Evolutionary conservation across 2,329 filamentous ascomycete genomes (phyloP).

Genomic region (Rutstroemia sp.): DNA sequence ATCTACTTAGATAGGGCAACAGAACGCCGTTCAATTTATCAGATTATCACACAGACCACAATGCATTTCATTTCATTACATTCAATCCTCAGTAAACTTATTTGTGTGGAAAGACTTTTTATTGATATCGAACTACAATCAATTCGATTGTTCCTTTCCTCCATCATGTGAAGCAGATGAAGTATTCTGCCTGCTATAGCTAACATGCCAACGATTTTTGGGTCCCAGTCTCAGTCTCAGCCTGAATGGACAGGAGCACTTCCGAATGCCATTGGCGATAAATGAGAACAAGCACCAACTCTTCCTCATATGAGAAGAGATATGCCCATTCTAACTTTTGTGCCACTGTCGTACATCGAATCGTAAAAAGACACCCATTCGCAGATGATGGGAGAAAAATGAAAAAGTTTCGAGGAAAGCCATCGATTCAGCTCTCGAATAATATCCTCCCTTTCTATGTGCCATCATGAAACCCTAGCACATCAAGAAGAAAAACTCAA

Average conservation of each 20-base stretch:
- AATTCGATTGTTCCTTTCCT: slow-evolving; percentile 2
- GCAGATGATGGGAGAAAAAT: slow-evolving; percentile 24
- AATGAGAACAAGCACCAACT: slow-evolving; percentile 18
- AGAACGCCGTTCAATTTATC: too few species aligned
- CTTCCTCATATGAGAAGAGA: slow-evolving; percentile 15
- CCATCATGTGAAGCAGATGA: slow-evolving; percentile 9
- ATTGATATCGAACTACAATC: slow-evolving; percentile 1
- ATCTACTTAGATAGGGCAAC: too few species aligned
- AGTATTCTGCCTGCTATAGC: slow-evolving; percentile 1
- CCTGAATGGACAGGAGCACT: slow-evolving; percentile 32
- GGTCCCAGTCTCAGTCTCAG: slow-evolving; percentile 12
- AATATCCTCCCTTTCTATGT: slow-evolving; percentile 12
- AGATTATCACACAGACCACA: too few species aligned
- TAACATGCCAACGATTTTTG: slow-evolving; percentile 3
- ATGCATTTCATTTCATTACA: too few species aligned
- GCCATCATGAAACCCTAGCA: slow-evolving; percentile 3
- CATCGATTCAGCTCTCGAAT: slow-evolving; percentile 13
- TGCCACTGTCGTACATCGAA: slow-evolving; percentile 7
- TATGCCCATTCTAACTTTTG: slow-evolving; percentile 14
- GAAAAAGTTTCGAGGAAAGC: slow-evolving; percentile 12
- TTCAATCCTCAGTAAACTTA: too few species aligned
- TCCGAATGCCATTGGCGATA: slow-evolving; percentile 31
- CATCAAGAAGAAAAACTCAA: slow-evolving; percentile 14
- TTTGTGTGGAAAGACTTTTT: slow-evolving; percentile 5
- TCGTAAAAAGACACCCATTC: slow-evolving; percentile 19